Conservation (phyloP, 176 grass and related monocot species). For the Themeda triandra region DNA sequence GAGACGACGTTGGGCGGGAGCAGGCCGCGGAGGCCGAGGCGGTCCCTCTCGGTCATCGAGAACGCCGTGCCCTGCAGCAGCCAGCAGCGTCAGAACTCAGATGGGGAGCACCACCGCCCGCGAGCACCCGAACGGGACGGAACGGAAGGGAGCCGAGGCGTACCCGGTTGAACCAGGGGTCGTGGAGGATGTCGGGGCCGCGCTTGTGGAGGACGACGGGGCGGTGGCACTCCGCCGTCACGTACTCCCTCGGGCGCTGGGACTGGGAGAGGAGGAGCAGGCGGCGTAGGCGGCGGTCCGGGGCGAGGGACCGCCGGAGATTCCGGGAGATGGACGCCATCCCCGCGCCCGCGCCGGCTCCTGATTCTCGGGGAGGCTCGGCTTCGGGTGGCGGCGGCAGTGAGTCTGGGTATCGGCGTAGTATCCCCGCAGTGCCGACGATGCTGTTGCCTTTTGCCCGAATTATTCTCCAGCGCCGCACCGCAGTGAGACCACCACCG, state of each 20-base stretch:
- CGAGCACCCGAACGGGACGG: too few relatives aligned
- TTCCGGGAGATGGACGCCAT: constrained; percentile 53
- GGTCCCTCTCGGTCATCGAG: constrained; percentile 93
- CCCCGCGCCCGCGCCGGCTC: constrained; percentile 2
- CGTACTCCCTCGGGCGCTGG: constrained; percentile 43
- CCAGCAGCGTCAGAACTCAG: neutral
- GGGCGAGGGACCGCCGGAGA: constrained; percentile 54
- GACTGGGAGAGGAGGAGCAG: constrained; percentile 19
- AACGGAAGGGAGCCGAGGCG: neutral
- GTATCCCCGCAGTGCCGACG: neutral
- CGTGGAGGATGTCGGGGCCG: constrained; percentile 93
- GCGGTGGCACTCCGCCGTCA: constrained; percentile 72
- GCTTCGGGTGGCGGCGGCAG: neutral
- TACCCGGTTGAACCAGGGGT: constrained; percentile 96
- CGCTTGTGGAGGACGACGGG: constrained; percentile 85
- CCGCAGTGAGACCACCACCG: constrained; percentile 9
- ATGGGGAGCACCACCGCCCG: neutral
- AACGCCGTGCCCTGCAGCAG: constrained; percentile 76
- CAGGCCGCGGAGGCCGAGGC: constrained; percentile 85
- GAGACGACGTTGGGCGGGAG: constrained; percentile 90
- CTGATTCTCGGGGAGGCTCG: neutral
- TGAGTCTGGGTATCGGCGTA: neutral
- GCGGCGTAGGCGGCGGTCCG: constrained; percentile 23
- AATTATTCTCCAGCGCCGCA: neutral
- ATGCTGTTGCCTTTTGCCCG: neutral